Evolutionary conservation across 345 rosid genomes (phyloP), one percentile per base, ranked within the genome.

Genomic region (Brassica carinata): DNA sequence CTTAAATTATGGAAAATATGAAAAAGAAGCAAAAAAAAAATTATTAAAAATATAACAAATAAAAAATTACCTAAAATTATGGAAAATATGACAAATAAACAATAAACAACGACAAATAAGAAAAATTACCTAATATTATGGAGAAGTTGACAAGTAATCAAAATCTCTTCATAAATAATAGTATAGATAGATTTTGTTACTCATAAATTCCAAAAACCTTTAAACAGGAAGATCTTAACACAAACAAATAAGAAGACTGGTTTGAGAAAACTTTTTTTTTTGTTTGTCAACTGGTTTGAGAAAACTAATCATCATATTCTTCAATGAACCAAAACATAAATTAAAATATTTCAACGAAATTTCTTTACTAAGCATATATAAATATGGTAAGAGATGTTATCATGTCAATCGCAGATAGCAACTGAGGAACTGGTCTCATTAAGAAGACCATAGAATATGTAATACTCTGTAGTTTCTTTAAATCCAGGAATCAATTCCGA

Each of bases 401-500:
- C 1, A 23, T 23, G 26, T 23, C 1, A 63, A 57, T 73, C 58
- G 76, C 85, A 81, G 64, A 81, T 84, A 72, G 82, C 75, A 34
- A 84, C 65, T 5, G 84, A 64, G 48, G 88, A 48, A 82, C 77
- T 88, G 88, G 91, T 93, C 83, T 96, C 98, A 48, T 72, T 85
- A 31, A 96, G 89, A 79, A 94, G 82, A 36, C 83, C 85, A 81
- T 74, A 81, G 78, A 87, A 96, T 0, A 86, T 80, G 68, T 70
- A 83, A 78, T 90, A 86, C 67, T 94, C 98, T 0, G 88, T 9
- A 61, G 94, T 89, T 81, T 79, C 88, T 71, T 75, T 85, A 67
- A 96, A 94, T 70, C 92, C 93, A 5, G 97, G 97, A 73, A 82
- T 81, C 73, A 91, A 82, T 78, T 96, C 98, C 3, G 90, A 83